Conservation (phyloP, 495 filamentous ascomycete genomes). For the Pseudoneurospora amorphoporcata region DNA sequence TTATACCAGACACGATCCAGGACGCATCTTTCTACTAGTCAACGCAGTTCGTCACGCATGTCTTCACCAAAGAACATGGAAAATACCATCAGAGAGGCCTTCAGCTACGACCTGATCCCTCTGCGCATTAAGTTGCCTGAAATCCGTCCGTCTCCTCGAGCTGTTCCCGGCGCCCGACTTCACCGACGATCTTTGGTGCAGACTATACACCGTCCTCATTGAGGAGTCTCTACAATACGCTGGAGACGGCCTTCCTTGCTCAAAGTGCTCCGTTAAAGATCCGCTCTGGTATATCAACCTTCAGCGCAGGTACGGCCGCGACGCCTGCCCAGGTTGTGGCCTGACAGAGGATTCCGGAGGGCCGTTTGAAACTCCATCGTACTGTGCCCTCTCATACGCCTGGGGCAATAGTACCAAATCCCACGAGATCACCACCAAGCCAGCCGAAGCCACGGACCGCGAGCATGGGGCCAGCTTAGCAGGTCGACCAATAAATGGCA, state of each 20-base stretch:
- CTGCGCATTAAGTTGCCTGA: neutral
- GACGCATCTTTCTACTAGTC: neutral
- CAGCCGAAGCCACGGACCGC: neutral
- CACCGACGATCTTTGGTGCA: neutral
- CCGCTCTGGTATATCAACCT: neutral
- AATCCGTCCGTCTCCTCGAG: neutral
- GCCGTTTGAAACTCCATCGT: neutral
- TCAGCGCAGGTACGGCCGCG: neutral
- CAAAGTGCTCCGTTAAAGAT: neutral
- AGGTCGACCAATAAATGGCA: neutral
- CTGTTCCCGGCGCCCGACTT: neutral
- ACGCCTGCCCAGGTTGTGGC: neutral
- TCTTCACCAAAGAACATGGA: neutral
- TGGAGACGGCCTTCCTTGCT: neutral
- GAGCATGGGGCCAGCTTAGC: neutral
- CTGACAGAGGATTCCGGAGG: slow-evolving; percentile 28
- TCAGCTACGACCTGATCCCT: neutral
- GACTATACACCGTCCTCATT: neutral
- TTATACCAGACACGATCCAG: neutral
- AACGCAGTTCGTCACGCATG: neutral
- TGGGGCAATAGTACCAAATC: neutral
- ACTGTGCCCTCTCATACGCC: neutral
- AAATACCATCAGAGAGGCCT: neutral
- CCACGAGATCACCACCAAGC: neutral
- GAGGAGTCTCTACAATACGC: neutral